phyloP scores from a whole-genome alignment of 805 yeast species.

The Nakazawaea ambrosiae region DNA sequence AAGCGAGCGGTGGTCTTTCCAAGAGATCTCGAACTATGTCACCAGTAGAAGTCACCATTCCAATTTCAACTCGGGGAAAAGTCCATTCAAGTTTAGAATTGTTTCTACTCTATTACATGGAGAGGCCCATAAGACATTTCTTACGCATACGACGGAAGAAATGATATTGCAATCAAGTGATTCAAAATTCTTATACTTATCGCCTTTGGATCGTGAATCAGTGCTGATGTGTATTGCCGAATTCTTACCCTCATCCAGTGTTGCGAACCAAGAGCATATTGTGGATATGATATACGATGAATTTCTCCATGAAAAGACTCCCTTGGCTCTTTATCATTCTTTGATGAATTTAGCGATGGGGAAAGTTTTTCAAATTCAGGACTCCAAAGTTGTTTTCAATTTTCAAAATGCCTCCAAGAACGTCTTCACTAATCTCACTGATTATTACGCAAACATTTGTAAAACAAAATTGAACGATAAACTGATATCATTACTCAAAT shows the following conservation, averaged over 20 bases:
- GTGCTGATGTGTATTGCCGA: slow-evolving; percentile 1
- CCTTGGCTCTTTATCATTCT: background rate
- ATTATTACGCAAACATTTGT: too few relatives aligned
- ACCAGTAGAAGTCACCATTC: slow-evolving; percentile 11
- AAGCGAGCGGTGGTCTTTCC: slow-evolving; percentile 23
- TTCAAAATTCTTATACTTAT: background rate
- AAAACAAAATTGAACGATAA: too few relatives aligned
- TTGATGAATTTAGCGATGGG: background rate
- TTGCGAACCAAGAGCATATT: background rate
- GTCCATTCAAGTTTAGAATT: slow-evolving; percentile 4
- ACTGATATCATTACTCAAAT: slow-evolving; percentile 31
- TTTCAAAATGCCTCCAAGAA: too few relatives aligned
- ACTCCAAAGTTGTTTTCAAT: background rate
- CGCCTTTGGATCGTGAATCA: slow-evolving; percentile 3
- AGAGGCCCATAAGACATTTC: background rate
- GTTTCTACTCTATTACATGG: slow-evolving; percentile 5
- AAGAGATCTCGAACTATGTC: slow-evolving; percentile 22
- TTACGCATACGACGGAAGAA: background rate
- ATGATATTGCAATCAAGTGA: background rate
- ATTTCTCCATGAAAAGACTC: slow-evolving; percentile 4
- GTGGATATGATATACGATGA: slow-evolving; percentile 2
- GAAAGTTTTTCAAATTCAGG: background rate
- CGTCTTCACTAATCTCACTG: too few relatives aligned
- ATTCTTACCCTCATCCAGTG: slow-evolving; percentile 3
- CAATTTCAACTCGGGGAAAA: too few relatives aligned